These are phyloP conservation scores for Chlamydomonas applanata DNA, from an alignment of 139 green algal species.

Conservation along the genomic window DNA sequence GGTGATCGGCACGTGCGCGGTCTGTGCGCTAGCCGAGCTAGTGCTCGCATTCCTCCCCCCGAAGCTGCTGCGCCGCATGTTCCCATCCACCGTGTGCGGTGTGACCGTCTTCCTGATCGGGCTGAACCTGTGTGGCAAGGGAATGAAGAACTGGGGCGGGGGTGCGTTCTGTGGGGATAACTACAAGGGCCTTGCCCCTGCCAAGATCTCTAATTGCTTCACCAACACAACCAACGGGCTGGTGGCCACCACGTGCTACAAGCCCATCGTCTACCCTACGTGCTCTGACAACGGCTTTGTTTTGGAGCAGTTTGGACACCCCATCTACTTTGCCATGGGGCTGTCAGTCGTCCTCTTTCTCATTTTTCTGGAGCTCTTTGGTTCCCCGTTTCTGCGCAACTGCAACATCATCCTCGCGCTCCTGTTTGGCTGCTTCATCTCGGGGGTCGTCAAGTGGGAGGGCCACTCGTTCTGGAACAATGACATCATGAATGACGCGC, in stretches of 20 bases:
- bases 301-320: conserved; percentile 50
- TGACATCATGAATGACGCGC: conserved; percentile 46
- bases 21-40: conserved; percentile 55
- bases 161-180: conserved; percentile 53
- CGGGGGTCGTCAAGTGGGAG: conserved; percentile 30
- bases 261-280: neutral
- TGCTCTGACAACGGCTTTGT: conserved; percentile 63
- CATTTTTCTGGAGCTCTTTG: conserved; percentile 72
- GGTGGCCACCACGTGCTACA: too few species aligned
- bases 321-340: conserved; percentile 60
- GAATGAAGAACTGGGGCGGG: conserved; percentile 59
- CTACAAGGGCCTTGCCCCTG: too few species aligned
- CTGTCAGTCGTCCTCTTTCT: conserved; percentile 53
- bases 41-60: conserved; percentile 65
- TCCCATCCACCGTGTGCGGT: conserved; percentile 65
- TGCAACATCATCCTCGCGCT: conserved; percentile 45
- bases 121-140: neutral
- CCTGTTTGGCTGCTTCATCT: conserved; percentile 57
- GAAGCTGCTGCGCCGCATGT: conserved; percentile 34
- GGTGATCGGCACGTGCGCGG: conserved; percentile 64
- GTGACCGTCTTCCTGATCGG: conserved; percentile 70
- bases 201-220: too few species aligned
- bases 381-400: conserved; percentile 76
- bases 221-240: too few species aligned
- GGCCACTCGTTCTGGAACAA: conserved; percentile 49